These are phyloP conservation scores for Simplicillium aogashimaense DNA, from an alignment of 2,329 filamentous ascomycete species.

Conservation along the genomic window DNA sequence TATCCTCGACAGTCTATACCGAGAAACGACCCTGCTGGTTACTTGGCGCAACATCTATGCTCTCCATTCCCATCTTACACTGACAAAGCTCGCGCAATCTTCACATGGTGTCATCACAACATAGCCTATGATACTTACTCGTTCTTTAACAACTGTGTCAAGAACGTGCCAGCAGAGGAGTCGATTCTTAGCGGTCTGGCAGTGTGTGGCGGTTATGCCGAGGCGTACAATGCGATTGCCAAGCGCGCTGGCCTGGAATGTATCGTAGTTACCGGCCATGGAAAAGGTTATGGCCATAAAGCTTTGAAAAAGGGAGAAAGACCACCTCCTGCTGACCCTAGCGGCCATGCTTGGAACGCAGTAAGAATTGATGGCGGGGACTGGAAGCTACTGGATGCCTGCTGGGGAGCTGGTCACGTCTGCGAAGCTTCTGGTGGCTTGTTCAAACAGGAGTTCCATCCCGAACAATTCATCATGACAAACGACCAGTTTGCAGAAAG, in stretches of 20 bases:
- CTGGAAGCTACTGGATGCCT: conserved; percentile 88
- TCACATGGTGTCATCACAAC: conserved; percentile 94
- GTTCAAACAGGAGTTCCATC: conserved; percentile 61
- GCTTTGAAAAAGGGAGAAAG: conserved; percentile 53
- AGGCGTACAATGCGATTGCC: conserved; percentile 70
- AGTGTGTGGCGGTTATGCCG: conserved; percentile 88
- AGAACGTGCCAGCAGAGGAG: conserved; percentile 57
- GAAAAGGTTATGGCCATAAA: conserved; percentile 73
- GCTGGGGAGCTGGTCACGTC: conserved; percentile 82
- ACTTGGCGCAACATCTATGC: conserved; percentile 71
- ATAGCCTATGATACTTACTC: conserved; percentile 72
- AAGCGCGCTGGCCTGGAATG: conserved; percentile 70
- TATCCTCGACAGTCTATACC: conserved; percentile 68
- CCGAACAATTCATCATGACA: conserved; percentile 45
- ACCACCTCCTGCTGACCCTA: conserved; percentile 51
- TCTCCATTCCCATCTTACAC: conserved; percentile 69
- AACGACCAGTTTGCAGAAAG: conserved; percentile 75
- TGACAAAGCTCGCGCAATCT: conserved; percentile 87
- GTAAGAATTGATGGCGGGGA: conserved; percentile 75
- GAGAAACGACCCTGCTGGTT: conserved; percentile 51
- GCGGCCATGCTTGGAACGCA: conserved; percentile 85
- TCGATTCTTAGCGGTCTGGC: conserved; percentile 70
- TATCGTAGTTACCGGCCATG: conserved; percentile 65
- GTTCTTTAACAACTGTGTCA: conserved; percentile 66
- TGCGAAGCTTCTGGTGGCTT: conserved; percentile 27